These are phyloP conservation scores for Scheffersomyces segobiensis DNA, from an alignment of 1,139 yeast species.

Conservation along the genomic window DNA sequence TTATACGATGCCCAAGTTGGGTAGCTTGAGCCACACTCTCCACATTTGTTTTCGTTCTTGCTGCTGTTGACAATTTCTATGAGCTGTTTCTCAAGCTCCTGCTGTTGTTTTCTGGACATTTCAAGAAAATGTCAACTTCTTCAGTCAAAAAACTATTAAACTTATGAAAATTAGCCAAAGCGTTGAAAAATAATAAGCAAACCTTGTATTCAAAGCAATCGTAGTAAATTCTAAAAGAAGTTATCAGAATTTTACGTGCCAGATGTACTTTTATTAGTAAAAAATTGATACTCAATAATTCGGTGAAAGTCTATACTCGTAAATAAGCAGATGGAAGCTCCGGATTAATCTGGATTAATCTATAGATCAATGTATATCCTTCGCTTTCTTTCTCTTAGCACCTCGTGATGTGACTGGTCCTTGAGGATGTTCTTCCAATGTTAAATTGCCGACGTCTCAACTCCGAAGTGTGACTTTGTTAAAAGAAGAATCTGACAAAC, in stretches of 20 bases:
- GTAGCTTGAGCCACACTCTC: slow-evolving; percentile 65
- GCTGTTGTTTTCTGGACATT: slow-evolving; percentile 32
- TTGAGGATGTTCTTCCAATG: not conserved
- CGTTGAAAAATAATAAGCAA: not conserved
- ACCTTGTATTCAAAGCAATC: not conserved
- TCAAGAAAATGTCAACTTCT: not conserved
- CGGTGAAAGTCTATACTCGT: not conserved
- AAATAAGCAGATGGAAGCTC: not conserved
- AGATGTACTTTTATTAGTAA: not conserved
- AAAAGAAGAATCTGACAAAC: not conserved
- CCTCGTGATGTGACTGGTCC: not conserved
- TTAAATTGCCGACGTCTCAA: not conserved
- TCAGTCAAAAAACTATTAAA: not conserved
- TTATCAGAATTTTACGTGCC: not conserved
- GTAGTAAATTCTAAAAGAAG: not conserved
- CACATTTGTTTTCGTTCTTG: slow-evolving; percentile 60
- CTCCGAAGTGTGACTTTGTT: not conserved
- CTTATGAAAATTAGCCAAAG: not conserved
- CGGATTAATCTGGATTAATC: not conserved
- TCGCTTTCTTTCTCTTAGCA: not conserved
- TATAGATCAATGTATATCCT: not conserved
- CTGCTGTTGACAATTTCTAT: slow-evolving; percentile 43
- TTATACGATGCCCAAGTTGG: slow-evolving; percentile 59
- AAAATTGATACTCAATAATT: not conserved
- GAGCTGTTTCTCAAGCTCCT: slow-evolving; percentile 42